Evolutionary conservation across 163 green algal genomes (phyloP), one percentile per base, ranked within the genome.

Genomic region (Chlamydomonas reinhardtii): DNA sequence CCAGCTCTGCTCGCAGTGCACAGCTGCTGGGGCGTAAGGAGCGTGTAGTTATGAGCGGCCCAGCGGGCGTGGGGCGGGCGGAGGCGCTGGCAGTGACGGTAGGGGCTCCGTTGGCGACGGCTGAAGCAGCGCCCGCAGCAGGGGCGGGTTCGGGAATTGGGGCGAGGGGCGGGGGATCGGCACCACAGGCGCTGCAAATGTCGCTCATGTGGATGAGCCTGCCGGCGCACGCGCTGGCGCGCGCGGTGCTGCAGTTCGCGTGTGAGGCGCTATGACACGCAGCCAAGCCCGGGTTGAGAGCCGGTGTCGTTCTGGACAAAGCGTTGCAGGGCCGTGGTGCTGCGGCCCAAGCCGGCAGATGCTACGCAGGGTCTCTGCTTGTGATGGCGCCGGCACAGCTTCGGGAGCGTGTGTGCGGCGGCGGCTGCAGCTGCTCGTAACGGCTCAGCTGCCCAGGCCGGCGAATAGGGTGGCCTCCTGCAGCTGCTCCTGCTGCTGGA

Each of bases 41-140:
- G 15, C 73, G 73, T 9, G 70, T 86, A 12, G 56, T 78, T 15
- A 91, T 93, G 90, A 88, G 80, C 22, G 90, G 90, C 20, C 90
- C 90, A 0, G 90, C 88, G 0, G 85, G 85, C 35, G 61, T 91
- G 22, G 90, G 90, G 20, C 86, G 89, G 11, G 85, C 82, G 12
- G 90, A 93, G 75, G 90, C 48, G 48, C 48, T 89, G 16, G 88
- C 87, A 19, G 90, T 89, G 0, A 32, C 59, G 11, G 69, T 71
- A 8, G 27, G 27, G 62, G 62, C 35, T 29, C 48, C 54, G 52
- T 11, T 16, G 73, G 43, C 29, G 73, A 12, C 4, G 15, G 66
- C 66, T 14, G 70, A 2, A 8, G 34, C 48, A 9, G 73, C 2
- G 0, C 31, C 32, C 25, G 68, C 20, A 48, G 52, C 29, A 6